phyloP scores from a whole-genome alignment of 306 rosid species.

The Urtica urens region DNA sequence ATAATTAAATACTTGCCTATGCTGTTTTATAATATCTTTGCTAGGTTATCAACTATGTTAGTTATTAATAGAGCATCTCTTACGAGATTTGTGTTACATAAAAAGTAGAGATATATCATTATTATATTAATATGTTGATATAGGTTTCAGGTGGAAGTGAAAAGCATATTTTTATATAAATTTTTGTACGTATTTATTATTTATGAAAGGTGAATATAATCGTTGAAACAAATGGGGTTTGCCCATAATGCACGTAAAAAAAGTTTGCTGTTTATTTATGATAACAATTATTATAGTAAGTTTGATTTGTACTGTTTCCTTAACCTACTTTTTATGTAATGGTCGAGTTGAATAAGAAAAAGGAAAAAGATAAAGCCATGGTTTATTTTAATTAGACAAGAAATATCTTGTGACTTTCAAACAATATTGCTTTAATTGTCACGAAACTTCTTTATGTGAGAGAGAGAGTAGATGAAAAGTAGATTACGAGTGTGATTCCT shows the following conservation, averaged over 20 bases:
- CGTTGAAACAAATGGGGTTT: not conserved
- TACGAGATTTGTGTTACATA: not conserved
- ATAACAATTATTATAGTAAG: not conserved
- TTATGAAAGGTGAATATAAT: not conserved
- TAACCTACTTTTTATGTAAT: not conserved
- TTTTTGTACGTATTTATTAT: not conserved
- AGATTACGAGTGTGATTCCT: constrained; percentile 36
- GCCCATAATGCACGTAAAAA: constrained; percentile 14
- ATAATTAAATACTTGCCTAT: constrained; percentile 15
- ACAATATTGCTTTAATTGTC: constrained; percentile 17
- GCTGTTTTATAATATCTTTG: not conserved
- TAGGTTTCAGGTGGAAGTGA: not conserved
- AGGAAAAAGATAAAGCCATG: too few species aligned
- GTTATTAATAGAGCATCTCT: not conserved
- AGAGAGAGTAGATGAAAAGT: constrained; percentile 37
- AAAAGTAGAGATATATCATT: too few species aligned
- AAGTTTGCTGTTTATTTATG: not conserved
- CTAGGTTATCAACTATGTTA: not conserved
- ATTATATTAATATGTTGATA: not conserved
- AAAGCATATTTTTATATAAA: constrained; percentile 4
- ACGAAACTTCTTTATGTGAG: constrained; percentile 22
- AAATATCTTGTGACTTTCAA: constrained; percentile 10
- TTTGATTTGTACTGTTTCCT: not conserved
- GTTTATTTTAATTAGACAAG: constrained; percentile 14
- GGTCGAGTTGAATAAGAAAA: constrained; percentile 1